Evolutionary conservation across 768 basidiomycete genomes (phyloP).

Genomic region (Podaxis sp.): DNA sequence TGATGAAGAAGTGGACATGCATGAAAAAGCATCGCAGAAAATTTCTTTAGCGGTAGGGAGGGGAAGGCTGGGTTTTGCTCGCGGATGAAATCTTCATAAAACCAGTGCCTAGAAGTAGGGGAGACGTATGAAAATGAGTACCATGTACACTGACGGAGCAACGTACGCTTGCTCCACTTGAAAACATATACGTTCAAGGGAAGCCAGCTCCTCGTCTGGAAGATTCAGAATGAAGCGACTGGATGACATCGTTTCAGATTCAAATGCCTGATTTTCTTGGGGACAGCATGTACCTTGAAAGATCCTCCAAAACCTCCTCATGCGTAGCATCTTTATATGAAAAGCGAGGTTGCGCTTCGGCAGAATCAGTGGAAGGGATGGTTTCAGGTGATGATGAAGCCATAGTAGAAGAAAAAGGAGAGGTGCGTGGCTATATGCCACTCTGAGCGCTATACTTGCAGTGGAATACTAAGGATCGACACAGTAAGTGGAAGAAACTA

Average conservation of each 20-base stretch:
- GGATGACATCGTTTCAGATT: constrained; percentile 5
- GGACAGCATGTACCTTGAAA: constrained; percentile 64
- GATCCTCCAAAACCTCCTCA: constrained; percentile 87
- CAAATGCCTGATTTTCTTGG: not conserved
- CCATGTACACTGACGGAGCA: constrained; percentile 9
- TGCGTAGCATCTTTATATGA: constrained; percentile 74
- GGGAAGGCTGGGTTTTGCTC: constrained; percentile 88
- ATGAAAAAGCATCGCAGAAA: constrained; percentile 88
- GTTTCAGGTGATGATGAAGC: constrained; percentile 78
- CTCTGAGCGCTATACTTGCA: constrained; percentile 10
- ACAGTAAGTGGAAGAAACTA: constrained; percentile 10
- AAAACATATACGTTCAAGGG: constrained; percentile 93
- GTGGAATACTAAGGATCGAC: constrained; percentile 13
- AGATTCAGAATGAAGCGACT: constrained; percentile 97
- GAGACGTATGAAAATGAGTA: constrained; percentile 13
- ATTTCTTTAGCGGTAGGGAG: constrained; percentile 85
- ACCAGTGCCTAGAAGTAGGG: constrained; percentile 81
- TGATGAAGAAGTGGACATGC: constrained; percentile 80
- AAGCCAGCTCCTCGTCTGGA: constrained; percentile 88
- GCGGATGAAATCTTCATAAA: constrained; percentile 97
- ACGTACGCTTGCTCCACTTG: constrained; percentile 98
- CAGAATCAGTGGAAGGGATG: constrained; percentile 32
- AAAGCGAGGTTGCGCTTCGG: constrained; percentile 37
- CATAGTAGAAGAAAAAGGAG: constrained; percentile 39
- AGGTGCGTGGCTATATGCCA: constrained; percentile 17